phyloP scores from a whole-genome alignment of 768 basidiomycete species.

The Tricholoma sp. region DNA sequence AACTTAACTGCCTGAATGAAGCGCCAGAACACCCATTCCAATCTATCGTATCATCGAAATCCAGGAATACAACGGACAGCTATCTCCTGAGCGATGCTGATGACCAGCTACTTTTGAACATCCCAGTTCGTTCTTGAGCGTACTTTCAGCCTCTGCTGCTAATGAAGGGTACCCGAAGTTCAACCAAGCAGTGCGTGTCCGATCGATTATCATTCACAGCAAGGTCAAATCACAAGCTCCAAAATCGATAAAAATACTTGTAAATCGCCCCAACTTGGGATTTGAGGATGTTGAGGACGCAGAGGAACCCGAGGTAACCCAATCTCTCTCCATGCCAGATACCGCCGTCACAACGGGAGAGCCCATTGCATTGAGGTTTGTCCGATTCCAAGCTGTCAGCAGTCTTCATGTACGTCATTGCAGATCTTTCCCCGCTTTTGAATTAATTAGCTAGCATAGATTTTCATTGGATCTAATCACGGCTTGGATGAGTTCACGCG shows the following conservation, averaged over 20 bases:
- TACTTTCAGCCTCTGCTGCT: background rate
- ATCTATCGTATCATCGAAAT: slow-evolving; percentile 40
- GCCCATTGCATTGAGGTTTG: slow-evolving; percentile 51
- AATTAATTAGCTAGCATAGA: slow-evolving; percentile 28
- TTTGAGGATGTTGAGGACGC: slow-evolving; percentile 64
- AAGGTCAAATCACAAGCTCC: slow-evolving; percentile 42
- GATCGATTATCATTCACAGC: slow-evolving; percentile 50
- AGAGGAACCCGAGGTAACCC: slow-evolving; percentile 44
- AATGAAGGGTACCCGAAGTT: slow-evolving; percentile 38
- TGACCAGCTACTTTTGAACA: slow-evolving; percentile 64
- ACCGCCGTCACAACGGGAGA: slow-evolving; percentile 44
- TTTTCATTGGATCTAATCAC: slow-evolving; percentile 58
- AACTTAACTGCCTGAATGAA: slow-evolving; percentile 73
- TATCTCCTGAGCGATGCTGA: slow-evolving; percentile 68
- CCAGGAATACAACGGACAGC: slow-evolving; percentile 35
- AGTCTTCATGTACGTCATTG: slow-evolving; percentile 51
- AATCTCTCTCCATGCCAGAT: slow-evolving; percentile 48
- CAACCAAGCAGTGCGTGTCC: slow-evolving; percentile 63
- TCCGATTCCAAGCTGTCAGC: slow-evolving; percentile 67
- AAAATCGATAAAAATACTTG: slow-evolving; percentile 54
- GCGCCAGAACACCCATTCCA: slow-evolving; percentile 42
- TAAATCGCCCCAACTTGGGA: slow-evolving; percentile 54
- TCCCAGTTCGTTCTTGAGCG: slow-evolving; percentile 44
- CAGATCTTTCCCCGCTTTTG: background rate
- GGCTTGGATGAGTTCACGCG: slow-evolving; percentile 50